Percentiles rank a stretch among this genome's conserved stretches.
These are phyloP conservation scores for Hymenotorrendiella dingleyae DNA, from an alignment of 2,329 filamentous ascomycete species.

Conservation along the genomic window DNA sequence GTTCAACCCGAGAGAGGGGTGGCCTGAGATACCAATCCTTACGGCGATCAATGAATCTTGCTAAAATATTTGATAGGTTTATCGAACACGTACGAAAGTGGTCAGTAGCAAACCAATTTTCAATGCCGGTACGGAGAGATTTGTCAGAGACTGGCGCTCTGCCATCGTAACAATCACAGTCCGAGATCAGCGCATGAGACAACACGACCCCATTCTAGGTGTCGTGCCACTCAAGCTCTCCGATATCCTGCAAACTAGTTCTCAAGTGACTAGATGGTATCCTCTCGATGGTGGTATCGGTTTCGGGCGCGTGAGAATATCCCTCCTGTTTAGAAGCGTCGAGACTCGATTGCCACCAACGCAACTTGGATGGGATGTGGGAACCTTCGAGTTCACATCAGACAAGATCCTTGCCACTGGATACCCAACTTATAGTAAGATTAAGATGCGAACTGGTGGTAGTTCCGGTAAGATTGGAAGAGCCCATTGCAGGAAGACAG, in stretches of 20 bases:
- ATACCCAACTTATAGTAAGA: conserved; percentile 58
- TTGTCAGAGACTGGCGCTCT: conserved; percentile 89
- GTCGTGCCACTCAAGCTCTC: conserved; percentile 84
- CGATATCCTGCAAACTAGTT: conserved; percentile 80
- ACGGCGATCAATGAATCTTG: too few species aligned
- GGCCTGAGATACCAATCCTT: too few species aligned
- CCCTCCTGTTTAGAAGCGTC: conserved; percentile 81
- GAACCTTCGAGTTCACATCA: conserved; percentile 83
- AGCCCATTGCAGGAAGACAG: conserved; percentile 51
- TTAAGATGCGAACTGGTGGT: conserved; percentile 82
- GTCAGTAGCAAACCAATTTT: conserved; percentile 94
- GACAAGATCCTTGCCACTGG: conserved; percentile 60
- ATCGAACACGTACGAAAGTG: conserved; percentile 92
- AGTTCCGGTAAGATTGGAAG: conserved; percentile 66
- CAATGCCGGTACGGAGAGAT: conserved; percentile 91
- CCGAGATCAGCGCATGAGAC: conserved; percentile 78
- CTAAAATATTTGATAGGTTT: conserved; percentile 45
- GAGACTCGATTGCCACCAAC: conserved; percentile 79
- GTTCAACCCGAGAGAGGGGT: too few species aligned
- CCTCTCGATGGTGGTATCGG: conserved; percentile 93
- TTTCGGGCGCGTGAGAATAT: conserved; percentile 84
- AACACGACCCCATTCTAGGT: conserved; percentile 92
- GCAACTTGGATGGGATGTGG: conserved; percentile 90
- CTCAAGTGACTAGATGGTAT: conserved; percentile 82
- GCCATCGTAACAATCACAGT: conserved; percentile 82